phyloP scores from a whole-genome alignment of 345 rosid species.

The Hevea brasiliensis region DNA sequence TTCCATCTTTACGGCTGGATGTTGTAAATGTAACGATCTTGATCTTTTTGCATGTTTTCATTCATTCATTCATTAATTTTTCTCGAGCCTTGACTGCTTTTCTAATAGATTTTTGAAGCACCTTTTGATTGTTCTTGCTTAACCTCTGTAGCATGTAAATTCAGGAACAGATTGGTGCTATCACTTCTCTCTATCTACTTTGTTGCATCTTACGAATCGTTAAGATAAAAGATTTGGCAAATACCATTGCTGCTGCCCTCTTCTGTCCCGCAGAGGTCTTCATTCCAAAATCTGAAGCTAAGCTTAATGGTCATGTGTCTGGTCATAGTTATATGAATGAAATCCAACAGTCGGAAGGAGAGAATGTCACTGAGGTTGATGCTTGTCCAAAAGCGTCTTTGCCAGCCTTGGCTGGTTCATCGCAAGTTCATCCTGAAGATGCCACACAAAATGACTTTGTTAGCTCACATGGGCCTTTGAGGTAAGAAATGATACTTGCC shows the following conservation, averaged over 20 bases:
- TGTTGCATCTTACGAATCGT: constrained; percentile 94
- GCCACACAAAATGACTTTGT: constrained; percentile 25
- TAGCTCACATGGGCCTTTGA: constrained; percentile 46
- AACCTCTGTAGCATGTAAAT: constrained; percentile 31
- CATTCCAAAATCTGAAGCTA: constrained; percentile 45
- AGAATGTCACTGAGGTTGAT: constrained; percentile 34
- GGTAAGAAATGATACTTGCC: constrained; percentile 42
- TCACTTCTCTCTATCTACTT: constrained; percentile 83
- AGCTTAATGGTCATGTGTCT: constrained; percentile 52
- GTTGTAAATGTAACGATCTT: constrained; percentile 50
- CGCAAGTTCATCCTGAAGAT: constrained; percentile 43
- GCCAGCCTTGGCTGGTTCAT: constrained; percentile 39
- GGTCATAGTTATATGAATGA: constrained; percentile 38
- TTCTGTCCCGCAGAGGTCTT: constrained; percentile 69
- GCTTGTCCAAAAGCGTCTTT: constrained; percentile 33
- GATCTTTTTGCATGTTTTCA: constrained; percentile 20
- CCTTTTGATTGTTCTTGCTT: constrained; percentile 17
- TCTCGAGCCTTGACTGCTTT: not conserved
- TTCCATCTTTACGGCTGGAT: constrained; percentile 69
- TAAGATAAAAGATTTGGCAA: constrained; percentile 96
- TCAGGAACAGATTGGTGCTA: constrained; percentile 72
- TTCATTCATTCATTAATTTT: constrained; percentile 1
- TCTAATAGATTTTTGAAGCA: constrained; percentile 1
- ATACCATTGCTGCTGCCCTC: constrained; percentile 84
- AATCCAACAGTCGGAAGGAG: constrained; percentile 38